phyloP scores from a whole-genome alignment of 371 early-diverging fungal genomes.

The Lichtheimia corymbifera region DNA sequence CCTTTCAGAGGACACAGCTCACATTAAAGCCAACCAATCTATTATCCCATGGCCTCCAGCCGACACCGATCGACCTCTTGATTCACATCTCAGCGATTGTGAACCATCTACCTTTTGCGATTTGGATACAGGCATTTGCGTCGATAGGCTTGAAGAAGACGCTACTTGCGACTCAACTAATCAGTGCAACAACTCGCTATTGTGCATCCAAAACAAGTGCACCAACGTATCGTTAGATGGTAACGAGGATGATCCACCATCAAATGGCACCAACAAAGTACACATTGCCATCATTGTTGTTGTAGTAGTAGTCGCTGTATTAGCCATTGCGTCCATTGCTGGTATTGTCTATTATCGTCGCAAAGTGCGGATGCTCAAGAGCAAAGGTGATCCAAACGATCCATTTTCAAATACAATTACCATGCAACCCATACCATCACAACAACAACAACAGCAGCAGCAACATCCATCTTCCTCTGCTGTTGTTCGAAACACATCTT shows the following conservation, averaged over 20 bases:
- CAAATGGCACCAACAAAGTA: not conserved
- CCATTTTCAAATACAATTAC: not conserved
- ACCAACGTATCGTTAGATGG: conserved; percentile 2
- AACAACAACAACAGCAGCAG: not conserved
- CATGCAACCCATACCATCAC: too few relatives aligned
- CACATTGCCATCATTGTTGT: conserved; percentile 21
- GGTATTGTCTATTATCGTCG: conserved; percentile 10
- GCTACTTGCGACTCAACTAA: conserved; percentile 20
- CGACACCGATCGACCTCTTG: conserved; percentile 16
- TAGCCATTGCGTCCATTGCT: conserved; percentile 7
- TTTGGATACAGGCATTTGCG: conserved; percentile 9
- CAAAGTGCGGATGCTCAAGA: not conserved
- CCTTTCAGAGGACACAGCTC: conserved; percentile 1
- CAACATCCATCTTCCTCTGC: not conserved
- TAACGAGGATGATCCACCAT: not conserved
- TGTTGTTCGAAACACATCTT: not conserved
- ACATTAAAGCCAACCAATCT: conserved; percentile 2
- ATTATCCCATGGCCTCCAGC: conserved; percentile 23
- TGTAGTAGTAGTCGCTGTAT: conserved; percentile 9
- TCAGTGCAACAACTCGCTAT: conserved; percentile 13
- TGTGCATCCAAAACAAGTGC: conserved; percentile 18
- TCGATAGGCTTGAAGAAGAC: conserved; percentile 7
- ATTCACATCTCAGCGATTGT: conserved; percentile 24
- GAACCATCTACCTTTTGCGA: conserved; percentile 21
- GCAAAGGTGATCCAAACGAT: not conserved